These are phyloP conservation scores for Lanmaoa pseudosensibilis DNA, from an alignment of 768 basidiomycete genomes.

Conservation along the genomic window DNA sequence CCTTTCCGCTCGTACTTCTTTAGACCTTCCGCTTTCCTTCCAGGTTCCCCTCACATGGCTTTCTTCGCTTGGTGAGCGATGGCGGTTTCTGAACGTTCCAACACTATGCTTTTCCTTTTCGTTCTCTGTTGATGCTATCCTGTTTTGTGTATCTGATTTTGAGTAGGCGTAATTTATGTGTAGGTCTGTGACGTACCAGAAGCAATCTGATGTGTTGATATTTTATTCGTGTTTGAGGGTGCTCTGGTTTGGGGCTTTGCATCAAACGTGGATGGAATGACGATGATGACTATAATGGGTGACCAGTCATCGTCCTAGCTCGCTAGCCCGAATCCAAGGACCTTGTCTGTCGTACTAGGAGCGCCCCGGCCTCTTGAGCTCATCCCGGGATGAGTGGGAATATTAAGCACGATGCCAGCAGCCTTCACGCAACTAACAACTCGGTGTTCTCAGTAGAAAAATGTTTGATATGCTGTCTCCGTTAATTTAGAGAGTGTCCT, in stretches of 20 bases:
- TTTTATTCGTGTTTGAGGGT: not conserved
- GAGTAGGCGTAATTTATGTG: not conserved
- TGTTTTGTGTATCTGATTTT: constrained; percentile 2
- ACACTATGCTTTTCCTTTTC: constrained; percentile 7
- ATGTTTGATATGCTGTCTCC: not conserved
- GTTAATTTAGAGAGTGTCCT: too few relatives aligned
- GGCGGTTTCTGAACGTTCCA: not conserved
- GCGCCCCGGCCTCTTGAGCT: not conserved
- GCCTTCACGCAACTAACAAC: too few relatives aligned
- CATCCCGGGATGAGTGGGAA: not conserved
- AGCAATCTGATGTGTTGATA: not conserved
- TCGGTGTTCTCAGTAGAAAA: not conserved
- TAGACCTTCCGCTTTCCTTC: not conserved
- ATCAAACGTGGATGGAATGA: not conserved
- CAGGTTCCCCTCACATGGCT: not conserved
- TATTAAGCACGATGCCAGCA: too few relatives aligned
- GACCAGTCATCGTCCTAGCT: not conserved
- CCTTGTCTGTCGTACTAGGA: not conserved
- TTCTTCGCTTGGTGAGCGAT: not conserved
- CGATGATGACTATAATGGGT: not conserved
- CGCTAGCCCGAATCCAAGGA: not conserved
- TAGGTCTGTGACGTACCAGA: constrained; percentile 4
- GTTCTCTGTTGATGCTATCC: constrained; percentile 1
- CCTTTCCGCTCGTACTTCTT: not conserved
- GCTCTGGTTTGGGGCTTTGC: not conserved